Conservation (phyloP, 1,284 basidiomycete genomes). For the Apiotrichum siamense region DNA sequence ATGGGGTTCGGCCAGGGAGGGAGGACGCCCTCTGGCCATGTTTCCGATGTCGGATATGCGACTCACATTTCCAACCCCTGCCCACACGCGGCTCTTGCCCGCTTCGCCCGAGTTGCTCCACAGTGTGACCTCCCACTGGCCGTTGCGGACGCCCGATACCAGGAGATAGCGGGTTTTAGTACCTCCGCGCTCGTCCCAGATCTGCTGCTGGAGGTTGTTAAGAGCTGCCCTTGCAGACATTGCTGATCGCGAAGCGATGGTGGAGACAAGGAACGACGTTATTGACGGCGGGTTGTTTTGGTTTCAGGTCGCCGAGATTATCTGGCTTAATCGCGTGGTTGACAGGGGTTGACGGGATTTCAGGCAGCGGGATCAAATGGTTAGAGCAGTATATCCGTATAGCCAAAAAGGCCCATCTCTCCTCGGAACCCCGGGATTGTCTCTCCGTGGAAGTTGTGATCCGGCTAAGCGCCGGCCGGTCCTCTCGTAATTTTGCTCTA, state of each 20-base stretch:
- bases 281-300: background rate
- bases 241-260: background rate
- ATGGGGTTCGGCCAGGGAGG: no score
- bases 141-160: background rate
- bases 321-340: no score
- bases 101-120: conserved; percentile 2
- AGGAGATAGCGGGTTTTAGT: conserved; percentile 9
- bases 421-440: background rate
- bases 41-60: background rate
- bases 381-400: no score
- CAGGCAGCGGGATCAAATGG: background rate
- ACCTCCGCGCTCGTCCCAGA: conserved; percentile 7
- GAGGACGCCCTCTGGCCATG: no score
- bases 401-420: no score
- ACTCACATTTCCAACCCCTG: conserved; percentile 7
- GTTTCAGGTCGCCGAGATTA: no score
- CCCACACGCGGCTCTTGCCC: conserved; percentile 2
- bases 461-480: background rate
- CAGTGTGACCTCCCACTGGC: conserved; percentile 9
- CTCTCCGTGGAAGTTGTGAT: background rate
- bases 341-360: background rate
- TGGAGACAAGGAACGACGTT: background rate
- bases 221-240: background rate
- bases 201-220: conserved; percentile 14
- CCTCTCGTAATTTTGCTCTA: no score